These are phyloP conservation scores for Ceratobasidium sp. DNA, from an alignment of 1,284 basidiomycete genomes.

Conservation along the genomic window DNA sequence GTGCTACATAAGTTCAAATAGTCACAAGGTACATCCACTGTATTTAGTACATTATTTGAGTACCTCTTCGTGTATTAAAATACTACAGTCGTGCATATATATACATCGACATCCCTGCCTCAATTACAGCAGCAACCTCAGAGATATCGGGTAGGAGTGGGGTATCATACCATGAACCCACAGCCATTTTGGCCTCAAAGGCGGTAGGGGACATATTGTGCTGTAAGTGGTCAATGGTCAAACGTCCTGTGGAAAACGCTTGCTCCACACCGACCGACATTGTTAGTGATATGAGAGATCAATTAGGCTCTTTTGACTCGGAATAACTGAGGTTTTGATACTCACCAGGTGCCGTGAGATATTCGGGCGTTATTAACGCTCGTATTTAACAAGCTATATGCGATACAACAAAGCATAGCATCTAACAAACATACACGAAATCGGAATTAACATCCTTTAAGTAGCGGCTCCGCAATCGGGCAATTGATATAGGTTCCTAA, in stretches of 20 bases:
- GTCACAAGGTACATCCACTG: no score
- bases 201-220: conserved; percentile 6
- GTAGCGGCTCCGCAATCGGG: no score
- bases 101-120: neutral
- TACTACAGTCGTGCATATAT: no score
- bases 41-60: no score
- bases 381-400: no score
- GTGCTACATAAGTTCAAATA: no score
- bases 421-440: no score
- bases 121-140: neutral
- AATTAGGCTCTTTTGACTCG: neutral
- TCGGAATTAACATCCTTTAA: no score
- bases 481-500: no score
- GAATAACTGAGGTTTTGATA: neutral
- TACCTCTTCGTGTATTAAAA: no score
- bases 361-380: neutral
- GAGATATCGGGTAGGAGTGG: conserved; percentile 7
- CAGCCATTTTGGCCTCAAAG: conserved; percentile 13
- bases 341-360: neutral
- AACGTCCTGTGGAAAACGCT: conserved; percentile 1
- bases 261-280: neutral
- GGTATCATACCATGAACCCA: conserved; percentile 7
- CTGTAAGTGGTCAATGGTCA: neutral
- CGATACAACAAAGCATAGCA: no score
- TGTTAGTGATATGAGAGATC: neutral